phyloP scores from a whole-genome alignment of 768 basidiomycete species.

The Piloderma croceum region DNA sequence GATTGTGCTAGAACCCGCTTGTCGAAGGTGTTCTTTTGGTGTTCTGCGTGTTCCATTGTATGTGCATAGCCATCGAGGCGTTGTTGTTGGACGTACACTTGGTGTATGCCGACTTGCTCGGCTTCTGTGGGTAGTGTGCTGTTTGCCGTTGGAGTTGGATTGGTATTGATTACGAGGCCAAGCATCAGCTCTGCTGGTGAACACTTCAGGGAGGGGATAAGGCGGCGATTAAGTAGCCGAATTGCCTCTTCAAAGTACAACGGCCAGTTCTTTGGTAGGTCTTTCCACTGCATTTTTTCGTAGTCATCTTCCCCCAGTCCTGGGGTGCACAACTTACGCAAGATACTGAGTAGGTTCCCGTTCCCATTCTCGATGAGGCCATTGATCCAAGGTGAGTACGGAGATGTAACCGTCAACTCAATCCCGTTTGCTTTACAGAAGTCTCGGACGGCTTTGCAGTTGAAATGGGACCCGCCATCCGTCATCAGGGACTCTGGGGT shows the following conservation, averaged over 20 bases:
- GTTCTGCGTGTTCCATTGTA: constrained; percentile 26
- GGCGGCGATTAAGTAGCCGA: constrained; percentile 13
- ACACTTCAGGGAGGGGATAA: constrained; percentile 15
- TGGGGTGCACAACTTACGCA: constrained; percentile 17
- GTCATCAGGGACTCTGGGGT: constrained; percentile 15
- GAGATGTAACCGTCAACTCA: constrained; percentile 9
- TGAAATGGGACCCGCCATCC: constrained; percentile 23
- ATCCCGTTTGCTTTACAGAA: constrained; percentile 10
- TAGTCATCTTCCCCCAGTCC: constrained; percentile 13
- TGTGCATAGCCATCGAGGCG: constrained; percentile 6
- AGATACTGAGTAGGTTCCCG: constrained; percentile 13
- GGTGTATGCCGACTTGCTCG: constrained; percentile 5
- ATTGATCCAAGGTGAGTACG: constrained; percentile 26
- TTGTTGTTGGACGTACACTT: constrained; percentile 9
- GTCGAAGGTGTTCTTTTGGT: constrained; percentile 28
- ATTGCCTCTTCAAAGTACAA: constrained; percentile 17
- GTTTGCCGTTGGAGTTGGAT: not conserved
- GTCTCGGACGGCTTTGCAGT: constrained; percentile 10
- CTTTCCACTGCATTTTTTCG: constrained; percentile 8
- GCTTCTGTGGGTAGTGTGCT: too few species aligned
- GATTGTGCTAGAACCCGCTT: constrained; percentile 8
- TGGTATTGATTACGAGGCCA: constrained; percentile 21
- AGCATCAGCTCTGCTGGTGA: constrained; percentile 27
- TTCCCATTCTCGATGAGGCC: constrained; percentile 22
- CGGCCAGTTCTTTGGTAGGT: constrained; percentile 19